A percentile compares a stretch with the other conserved stretches of the same genome.
Conservation (phyloP, 106 monocot genomes). For the Chionographis japonica region DNA sequence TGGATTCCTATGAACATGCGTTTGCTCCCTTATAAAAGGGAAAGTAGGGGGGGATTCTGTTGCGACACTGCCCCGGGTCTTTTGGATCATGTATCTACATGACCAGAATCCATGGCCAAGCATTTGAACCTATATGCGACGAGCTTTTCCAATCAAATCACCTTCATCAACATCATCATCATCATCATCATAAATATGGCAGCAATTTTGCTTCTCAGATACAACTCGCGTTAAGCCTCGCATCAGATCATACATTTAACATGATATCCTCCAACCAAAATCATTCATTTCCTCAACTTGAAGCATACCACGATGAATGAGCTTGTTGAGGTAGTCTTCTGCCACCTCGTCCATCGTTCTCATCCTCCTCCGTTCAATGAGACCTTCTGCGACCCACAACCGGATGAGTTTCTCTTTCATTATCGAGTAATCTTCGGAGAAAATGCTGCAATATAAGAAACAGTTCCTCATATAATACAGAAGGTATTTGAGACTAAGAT, state of each 20-base stretch:
- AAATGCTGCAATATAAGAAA: constrained; percentile 16
- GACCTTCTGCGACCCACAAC: too few species aligned
- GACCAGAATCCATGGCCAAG: background rate
- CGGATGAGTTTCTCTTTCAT: too few species aligned
- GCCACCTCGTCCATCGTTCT: constrained; percentile 1
- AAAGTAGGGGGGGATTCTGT: too few species aligned
- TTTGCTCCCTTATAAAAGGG: too few species aligned
- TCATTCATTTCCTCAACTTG: constrained; percentile 10
- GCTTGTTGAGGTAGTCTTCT: constrained; percentile 11
- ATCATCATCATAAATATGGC: background rate
- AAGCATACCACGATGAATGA: constrained; percentile 8
- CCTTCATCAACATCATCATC: background rate
- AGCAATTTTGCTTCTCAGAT: constrained; percentile 11
- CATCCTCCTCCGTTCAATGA: too few species aligned
- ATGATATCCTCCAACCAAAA: constrained; percentile 4
- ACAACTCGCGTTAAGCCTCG: background rate
- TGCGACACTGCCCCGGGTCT: too few species aligned
- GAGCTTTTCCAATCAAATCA: background rate
- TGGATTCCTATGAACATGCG: too few species aligned
- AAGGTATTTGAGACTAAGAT: constrained; percentile 9
- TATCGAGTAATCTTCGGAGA: constrained; percentile 11
- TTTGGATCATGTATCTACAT: background rate
- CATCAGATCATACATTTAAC: constrained; percentile 11
- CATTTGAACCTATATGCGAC: background rate
- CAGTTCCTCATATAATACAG: constrained; percentile 12